Conservation (phyloP, 352 stramenopile genomes). For the Phytophthora citricola region DNA sequence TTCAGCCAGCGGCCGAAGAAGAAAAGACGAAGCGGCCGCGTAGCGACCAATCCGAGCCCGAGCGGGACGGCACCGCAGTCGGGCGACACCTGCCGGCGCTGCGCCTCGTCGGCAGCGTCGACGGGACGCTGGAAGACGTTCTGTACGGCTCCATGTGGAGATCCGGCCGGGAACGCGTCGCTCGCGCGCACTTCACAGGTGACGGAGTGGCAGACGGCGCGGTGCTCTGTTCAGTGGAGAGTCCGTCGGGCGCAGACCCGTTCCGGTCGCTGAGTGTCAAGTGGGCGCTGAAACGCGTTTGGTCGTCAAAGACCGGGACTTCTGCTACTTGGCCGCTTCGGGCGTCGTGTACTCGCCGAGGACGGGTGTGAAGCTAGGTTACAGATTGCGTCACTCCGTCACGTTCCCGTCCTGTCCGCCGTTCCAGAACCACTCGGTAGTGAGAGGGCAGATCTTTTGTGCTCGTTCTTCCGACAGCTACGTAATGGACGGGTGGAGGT, state of each 20-base stretch:
- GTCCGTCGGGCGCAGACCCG: slow-evolving; percentile 34
- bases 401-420: slow-evolving; percentile 57
- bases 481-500: slow-evolving; percentile 61
- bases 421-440: slow-evolving; percentile 58
- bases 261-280: slow-evolving; percentile 58
- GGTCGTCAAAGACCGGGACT: slow-evolving; percentile 56
- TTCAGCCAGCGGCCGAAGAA: slow-evolving; percentile 42
- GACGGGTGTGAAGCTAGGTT: slow-evolving; percentile 48
- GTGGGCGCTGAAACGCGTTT: slow-evolving; percentile 50
- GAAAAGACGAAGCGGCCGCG: slow-evolving; percentile 16
- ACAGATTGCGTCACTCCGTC: slow-evolving; percentile 66
- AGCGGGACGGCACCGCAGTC: background rate
- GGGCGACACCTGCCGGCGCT: slow-evolving; percentile 33
- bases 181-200: slow-evolving; percentile 42
- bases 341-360: slow-evolving; percentile 41
- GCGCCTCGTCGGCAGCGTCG: slow-evolving; percentile 46
- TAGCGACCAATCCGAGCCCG: background rate
- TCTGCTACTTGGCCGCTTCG: slow-evolving; percentile 53
- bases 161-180: slow-evolving; percentile 36
- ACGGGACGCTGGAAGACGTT: slow-evolving; percentile 50
- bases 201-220: slow-evolving; percentile 53
- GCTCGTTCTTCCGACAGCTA: slow-evolving; percentile 73
- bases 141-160: slow-evolving; percentile 57
- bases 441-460: slow-evolving; percentile 74
- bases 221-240: slow-evolving; percentile 49